Evolutionary conservation across 352 stramenopile genomes (phyloP).

Genomic region (Globisporangium cystogenes): DNA sequence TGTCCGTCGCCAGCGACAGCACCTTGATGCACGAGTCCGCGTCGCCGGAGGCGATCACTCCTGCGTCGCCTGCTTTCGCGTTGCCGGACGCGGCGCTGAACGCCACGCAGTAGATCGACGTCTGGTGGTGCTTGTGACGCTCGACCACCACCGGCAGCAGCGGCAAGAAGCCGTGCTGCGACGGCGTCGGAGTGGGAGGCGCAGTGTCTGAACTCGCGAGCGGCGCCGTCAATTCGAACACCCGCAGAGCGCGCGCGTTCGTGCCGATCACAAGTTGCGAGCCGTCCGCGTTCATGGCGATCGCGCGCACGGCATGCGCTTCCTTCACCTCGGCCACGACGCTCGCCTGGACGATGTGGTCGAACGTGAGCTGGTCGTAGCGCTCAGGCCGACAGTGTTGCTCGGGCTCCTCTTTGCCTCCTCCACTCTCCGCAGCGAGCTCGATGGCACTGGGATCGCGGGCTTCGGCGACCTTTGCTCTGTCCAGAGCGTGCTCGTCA

Average conservation of each 20-base stretch:
- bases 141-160: constrained; percentile 48
- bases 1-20: constrained; percentile 21
- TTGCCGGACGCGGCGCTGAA: constrained; percentile 20
- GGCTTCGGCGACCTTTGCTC: background rate
- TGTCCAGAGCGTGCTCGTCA: background rate
- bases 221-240: constrained; percentile 36
- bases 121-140: constrained; percentile 54
- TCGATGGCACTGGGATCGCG: background rate
- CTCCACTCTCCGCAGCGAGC: background rate
- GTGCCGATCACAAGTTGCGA: constrained; percentile 50
- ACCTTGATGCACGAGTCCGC: constrained; percentile 60
- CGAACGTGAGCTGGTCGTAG: constrained; percentile 34
- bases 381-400: background rate
- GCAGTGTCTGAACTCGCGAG: background rate
- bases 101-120: constrained; percentile 46
- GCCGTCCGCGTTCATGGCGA: constrained; percentile 36
- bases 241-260: constrained; percentile 45
- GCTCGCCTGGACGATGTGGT: constrained; percentile 33
- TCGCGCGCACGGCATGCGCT: constrained; percentile 43
- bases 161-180: constrained; percentile 24
- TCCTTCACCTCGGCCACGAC: constrained; percentile 54
- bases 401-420: background rate
- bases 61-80: background rate
- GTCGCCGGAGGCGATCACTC: constrained; percentile 48
- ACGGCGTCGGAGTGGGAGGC: background rate